Base-by-base conservation (phyloP, 371 early-diverging fungal species). In the Funneliformis caledonium region DNA sequence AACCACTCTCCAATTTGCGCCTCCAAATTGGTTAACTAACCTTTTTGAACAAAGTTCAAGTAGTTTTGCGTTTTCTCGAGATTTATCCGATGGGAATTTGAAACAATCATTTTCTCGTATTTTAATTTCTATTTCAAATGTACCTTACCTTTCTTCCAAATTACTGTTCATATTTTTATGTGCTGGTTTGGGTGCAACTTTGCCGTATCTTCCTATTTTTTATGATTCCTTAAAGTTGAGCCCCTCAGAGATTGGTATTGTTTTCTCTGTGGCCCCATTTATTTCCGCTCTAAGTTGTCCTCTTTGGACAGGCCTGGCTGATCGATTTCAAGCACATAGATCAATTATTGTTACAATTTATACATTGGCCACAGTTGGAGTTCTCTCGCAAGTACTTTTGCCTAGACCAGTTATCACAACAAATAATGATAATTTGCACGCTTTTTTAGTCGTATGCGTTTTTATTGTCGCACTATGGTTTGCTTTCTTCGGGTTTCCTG, bases 241-340 rank as follows among this genome's bases (percentile, higher is more conserved):
- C 19, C 60, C 76, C 1, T 60, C 61, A 19, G 37, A 76, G 26
- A 76, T 76, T 62, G 76, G 76, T 11, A n/a, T 43, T 61, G 62
- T 76, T 37, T 76, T 76, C 42, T 76, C 76, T 11, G 31, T 76
- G 5, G 76, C 76, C 6, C 76, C 76, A 16, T 76, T 76, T 19
- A 61, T 76, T 76, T 43, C 76, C 19, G 76, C 76, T n/a, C 3
- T 76, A 60, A 76, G 76, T 22, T 76, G 76, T 76, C 76, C 76
- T 7, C 62, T 76, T 10, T 76, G 76, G 76, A 76, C 76, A 11
- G 76, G 76, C 9, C 22, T 76, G 9, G 76, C 76, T 42, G 76
- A 76, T 45, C 59, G 42, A 62, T 76, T 76, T 76, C 76, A 76
- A 42, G 31, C 76, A 5, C 76, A 76, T 47, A 19, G 62, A 62